phyloP scores from a whole-genome alignment of 306 rosid genomes.

The Cyclanthera cordifolia region DNA sequence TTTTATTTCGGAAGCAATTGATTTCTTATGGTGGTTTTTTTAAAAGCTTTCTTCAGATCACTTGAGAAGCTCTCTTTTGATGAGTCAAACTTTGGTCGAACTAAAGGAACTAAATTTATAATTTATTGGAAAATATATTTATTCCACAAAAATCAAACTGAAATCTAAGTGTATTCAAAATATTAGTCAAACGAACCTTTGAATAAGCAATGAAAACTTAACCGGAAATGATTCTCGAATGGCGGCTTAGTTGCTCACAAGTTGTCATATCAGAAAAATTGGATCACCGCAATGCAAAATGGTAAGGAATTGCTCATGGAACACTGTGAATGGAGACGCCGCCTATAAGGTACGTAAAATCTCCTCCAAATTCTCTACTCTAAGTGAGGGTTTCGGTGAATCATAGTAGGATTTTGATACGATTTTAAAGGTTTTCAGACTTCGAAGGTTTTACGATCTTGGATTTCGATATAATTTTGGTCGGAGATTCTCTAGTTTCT shows the following conservation, averaged over 20 bases:
- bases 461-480: neutral
- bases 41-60: too few relatives aligned
- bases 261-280: neutral
- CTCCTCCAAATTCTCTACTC: neutral
- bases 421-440: neutral
- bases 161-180: too few relatives aligned
- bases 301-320: neutral
- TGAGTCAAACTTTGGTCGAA: too few relatives aligned
- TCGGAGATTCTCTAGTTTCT: neutral
- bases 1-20: too few relatives aligned
- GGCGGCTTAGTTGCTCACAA: neutral
- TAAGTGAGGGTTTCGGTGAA: neutral
- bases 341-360: conserved; percentile 1
- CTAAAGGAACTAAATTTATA: too few relatives aligned
- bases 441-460: neutral
- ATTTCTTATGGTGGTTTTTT: too few relatives aligned
- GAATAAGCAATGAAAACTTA: too few relatives aligned
- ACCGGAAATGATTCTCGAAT: too few relatives aligned
- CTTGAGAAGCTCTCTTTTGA: too few relatives aligned
- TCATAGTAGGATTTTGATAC: neutral
- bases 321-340: neutral
- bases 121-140: too few relatives aligned
- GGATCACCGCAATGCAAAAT: neutral
- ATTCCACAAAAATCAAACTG: too few relatives aligned
- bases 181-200: too few relatives aligned